Conservation (phyloP, 257 asterid genomes). For the Gardenia jasminoides region DNA sequence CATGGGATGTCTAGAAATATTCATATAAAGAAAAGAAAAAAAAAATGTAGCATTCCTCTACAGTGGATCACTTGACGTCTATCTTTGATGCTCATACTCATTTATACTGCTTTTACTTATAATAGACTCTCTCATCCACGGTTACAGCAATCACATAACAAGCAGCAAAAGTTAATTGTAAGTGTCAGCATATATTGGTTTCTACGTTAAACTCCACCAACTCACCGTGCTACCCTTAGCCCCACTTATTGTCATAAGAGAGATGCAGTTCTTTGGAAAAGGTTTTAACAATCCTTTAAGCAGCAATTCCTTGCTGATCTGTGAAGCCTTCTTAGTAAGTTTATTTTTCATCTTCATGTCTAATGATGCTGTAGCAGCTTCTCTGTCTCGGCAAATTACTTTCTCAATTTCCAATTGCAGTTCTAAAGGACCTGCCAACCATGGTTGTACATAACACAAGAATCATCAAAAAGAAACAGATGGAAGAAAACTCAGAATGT, state of each 20-base stretch:
- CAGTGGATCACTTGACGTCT: background rate
- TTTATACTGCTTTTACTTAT: background rate
- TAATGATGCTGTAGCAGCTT: slow-evolving; percentile 73
- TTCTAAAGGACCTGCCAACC: slow-evolving; percentile 73
- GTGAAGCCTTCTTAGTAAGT: slow-evolving; percentile 72
- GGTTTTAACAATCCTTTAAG: slow-evolving; percentile 77
- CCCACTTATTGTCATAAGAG: slow-evolving; percentile 94
- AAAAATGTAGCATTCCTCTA: background rate
- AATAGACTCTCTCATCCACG: background rate
- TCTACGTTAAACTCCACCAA: slow-evolving; percentile 7
- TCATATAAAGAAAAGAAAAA: background rate
- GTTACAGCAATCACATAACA: slow-evolving; percentile 2
- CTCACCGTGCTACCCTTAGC: slow-evolving; percentile 99
- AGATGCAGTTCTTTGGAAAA: slow-evolving; percentile 90
- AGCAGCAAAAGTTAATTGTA: background rate
- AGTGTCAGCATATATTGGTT: background rate
- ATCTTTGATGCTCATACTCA: background rate
- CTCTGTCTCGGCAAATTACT: slow-evolving; percentile 64
- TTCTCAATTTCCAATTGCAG: slow-evolving; percentile 92
- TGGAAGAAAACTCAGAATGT: background rate
- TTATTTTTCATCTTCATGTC: slow-evolving; percentile 97
- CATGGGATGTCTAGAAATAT: background rate
- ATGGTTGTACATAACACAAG: slow-evolving; percentile 11
- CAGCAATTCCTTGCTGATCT: slow-evolving; percentile 77
- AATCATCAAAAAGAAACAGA: background rate